Conservation (phyloP, 2,329 filamentous ascomycete species). For the Hypoxylon sp. region DNA sequence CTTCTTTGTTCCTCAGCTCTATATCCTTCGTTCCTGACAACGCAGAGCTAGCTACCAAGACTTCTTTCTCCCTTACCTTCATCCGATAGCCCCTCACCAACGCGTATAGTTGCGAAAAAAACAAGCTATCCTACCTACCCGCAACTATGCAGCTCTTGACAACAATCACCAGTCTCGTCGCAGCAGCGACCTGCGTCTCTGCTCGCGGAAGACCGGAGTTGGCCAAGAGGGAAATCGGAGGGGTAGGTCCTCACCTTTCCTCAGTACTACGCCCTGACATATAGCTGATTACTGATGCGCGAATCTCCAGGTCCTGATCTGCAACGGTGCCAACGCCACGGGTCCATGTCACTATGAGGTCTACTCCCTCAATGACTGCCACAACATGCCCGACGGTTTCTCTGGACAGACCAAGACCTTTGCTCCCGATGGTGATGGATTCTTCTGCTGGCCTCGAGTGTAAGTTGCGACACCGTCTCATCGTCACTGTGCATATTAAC, state of each 20-base stretch:
- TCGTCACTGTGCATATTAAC: conserved; percentile 2
- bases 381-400: conserved; percentile 62
- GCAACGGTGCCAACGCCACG: conserved; percentile 66
- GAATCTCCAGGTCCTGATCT: conserved; percentile 63
- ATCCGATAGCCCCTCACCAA: conserved; percentile 6
- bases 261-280: not conserved
- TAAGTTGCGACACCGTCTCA: conserved; percentile 40
- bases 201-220: conserved; percentile 52
- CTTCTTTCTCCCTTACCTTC: conserved; percentile 15
- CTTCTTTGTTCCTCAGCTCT: conserved; percentile 20
- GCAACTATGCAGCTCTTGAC: conserved; percentile 50
- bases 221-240: conserved; percentile 62
- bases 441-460: conserved; percentile 64
- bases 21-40: conserved; percentile 17
- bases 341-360: conserved; percentile 62
- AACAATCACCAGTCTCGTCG: conserved; percentile 46
- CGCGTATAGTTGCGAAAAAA: conserved; percentile 22
- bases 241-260: conserved; percentile 58
- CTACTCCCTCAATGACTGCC: conserved; percentile 62
- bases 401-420: conserved; percentile 64
- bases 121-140: not conserved
- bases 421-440: conserved; percentile 65
- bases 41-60: conserved; percentile 1
- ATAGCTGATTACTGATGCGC: conserved; percentile 16
- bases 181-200: conserved; percentile 46